phyloP scores from a whole-genome alignment of 495 filamentous ascomycete genomes.

The Xylaria flabelliformis region DNA sequence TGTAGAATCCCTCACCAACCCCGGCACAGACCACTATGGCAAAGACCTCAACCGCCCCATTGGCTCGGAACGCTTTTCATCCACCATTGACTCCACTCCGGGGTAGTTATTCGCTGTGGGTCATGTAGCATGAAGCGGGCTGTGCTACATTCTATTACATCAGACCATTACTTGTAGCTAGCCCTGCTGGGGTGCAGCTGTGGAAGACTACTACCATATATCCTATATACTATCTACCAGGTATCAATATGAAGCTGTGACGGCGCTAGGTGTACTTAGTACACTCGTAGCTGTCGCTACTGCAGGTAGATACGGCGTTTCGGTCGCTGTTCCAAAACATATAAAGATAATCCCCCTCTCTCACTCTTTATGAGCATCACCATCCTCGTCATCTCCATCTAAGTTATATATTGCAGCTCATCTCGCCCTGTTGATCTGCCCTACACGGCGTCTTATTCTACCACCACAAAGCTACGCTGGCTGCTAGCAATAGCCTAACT shows the following conservation, averaged over 20 bases:
- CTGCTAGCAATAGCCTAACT: conserved; percentile 15
- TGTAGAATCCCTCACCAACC: not conserved
- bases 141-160: conserved; percentile 22
- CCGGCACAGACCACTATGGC: not conserved
- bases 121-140: conserved; percentile 6
- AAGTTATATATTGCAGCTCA: not conserved
- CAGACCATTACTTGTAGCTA: not conserved
- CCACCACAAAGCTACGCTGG: conserved; percentile 19
- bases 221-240: too few species aligned
- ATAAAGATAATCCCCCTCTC: conserved; percentile 10
- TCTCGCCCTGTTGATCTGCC: not conserved
- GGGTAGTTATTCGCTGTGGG: not conserved
- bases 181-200: not conserved
- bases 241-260: conserved; percentile 3
- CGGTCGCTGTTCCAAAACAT: not conserved
- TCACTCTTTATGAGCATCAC: not conserved
- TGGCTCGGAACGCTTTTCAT: not conserved
- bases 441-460: not conserved
- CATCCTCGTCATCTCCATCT: not conserved
- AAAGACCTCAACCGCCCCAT: not conserved
- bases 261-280: not conserved
- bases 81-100: conserved; percentile 1
- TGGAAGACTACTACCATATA: not conserved
- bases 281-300: not conserved
- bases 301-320: not conserved